Base-by-base conservation (phyloP, 306 rosid genomes). In the Dicorynia guianensis region DNA sequence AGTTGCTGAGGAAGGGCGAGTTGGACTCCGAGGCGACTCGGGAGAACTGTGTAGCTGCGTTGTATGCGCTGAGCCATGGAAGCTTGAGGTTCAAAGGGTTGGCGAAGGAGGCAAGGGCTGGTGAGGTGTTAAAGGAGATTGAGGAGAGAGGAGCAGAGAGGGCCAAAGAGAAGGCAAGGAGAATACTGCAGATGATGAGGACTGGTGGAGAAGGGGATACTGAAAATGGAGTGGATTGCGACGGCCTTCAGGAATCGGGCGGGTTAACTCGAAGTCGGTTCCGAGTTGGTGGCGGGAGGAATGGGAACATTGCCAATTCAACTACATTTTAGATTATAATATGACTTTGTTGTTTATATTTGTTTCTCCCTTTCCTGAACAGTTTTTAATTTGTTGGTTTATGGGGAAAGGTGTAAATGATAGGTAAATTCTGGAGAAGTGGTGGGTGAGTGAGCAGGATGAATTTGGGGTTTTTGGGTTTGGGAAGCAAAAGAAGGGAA, bases 41-140 rank as follows among this genome's bases (percentile, higher is more conserved):
- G 77, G 99, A 96, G 85, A 89, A 90, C 55, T 90, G 97, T 15
- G 97, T 96, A 46, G 93, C 93, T 0, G 93, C 97, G 1, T 63
- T 96, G 65, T 84, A 75, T 18, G 91, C 96, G 3, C 79, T 96
- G 63, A 89, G 99, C 72, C 98, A 90, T 10, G 87, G 98, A 5
- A 89, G 93, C 46, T 76, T 90, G 86, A 86, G 99, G 83, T 96
- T 96, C 79, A 77, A 79, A 8, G 99, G 93, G 47, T 40, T 96
- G 84, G 99, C 99, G 2, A 96, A 70, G 72, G 98, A 86, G 33
- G 99, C 96, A 3, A 83, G 85, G 40, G 97, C 92, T 20, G 87
- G 75, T 47, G 98, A 96, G 76, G 97, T 85, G 65, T 73, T 92
- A 83, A 82, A 83, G 80, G 89, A 79, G 69, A 54, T 96, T 3